Evolutionary conservation across 139 green algal genomes (phyloP), one percentile per base, ranked within the genome.

Genomic region (Yamagishiella unicocca): DNA sequence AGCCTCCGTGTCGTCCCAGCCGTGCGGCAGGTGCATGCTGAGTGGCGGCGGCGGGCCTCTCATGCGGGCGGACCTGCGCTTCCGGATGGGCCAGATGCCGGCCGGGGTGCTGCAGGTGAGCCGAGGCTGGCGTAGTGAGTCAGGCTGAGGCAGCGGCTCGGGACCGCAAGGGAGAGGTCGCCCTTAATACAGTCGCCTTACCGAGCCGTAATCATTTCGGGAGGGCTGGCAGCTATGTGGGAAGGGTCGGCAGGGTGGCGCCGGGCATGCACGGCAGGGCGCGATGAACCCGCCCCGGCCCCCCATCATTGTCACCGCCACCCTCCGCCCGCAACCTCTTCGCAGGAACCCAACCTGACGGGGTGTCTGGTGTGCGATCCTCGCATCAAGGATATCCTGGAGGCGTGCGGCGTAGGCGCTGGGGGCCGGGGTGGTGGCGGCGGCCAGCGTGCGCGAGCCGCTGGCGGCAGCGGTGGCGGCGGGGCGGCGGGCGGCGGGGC

Each of bases 281-380:
- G n/a, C n/a, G n/a, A n/a, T n/a, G n/a, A n/a, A n/a, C n/a, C n/a
- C n/a, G n/a, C n/a, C n/a, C n/a, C n/a, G n/a, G n/a, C n/a, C n/a
- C n/a, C n/a, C n/a, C n/a, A n/a, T n/a, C n/a, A n/a, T n/a, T n/a
- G n/a, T n/a, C n/a, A n/a, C n/a, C n/a, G n/a, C n/a, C n/a, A n/a
- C n/a, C n/a, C n/a, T n/a, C n/a, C n/a, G n/a, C n/a, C n/a, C n/a
- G n/a, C n/a, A n/a, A n/a, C n/a, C n/a, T n/a, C n/a, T n/a, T n/a
- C 66, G 58, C 78, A 86, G 21, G 88, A 92, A 10, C 84, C 89
- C 17, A 79, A 85, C 17, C 70, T 91, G 46, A 85, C 58, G 1
- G 82, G 66, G 29, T 96, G 93, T 46, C 53, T 93, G 35, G 24
- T 94, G 2, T 95, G 92, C 55, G 90, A 95, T 58, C 74, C 78